Percentiles rank a stretch among this genome's conserved stretches.
phyloP scores from a whole-genome alignment of 2,329 filamentous ascomycete species.

The Curvularia hawaiiensis region DNA sequence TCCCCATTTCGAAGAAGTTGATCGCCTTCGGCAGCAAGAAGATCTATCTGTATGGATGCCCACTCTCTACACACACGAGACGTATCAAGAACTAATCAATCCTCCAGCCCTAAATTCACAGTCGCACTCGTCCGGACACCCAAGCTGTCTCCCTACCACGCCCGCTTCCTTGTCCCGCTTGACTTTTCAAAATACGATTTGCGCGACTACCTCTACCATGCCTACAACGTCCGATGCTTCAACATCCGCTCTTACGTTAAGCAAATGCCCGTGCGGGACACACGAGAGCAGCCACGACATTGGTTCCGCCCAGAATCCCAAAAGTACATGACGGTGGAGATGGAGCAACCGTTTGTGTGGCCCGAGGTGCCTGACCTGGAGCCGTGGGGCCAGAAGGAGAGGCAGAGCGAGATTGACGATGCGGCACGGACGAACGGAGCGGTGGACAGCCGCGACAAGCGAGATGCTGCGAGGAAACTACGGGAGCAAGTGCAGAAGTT shows the following conservation, averaged over 20 bases:
- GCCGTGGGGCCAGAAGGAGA: slow-evolving; percentile 51
- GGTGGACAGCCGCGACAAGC: slow-evolving; percentile 15
- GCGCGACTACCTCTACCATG: slow-evolving; percentile 89
- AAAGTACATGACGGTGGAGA: slow-evolving; percentile 95
- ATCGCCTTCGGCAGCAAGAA: slow-evolving; percentile 51
- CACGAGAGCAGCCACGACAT: slow-evolving; percentile 55
- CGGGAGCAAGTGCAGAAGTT: slow-evolving; percentile 35
- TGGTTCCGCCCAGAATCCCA: slow-evolving; percentile 73
- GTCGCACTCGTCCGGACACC: slow-evolving; percentile 78
- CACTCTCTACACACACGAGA: neutral
- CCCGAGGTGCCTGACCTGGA: slow-evolving; percentile 67
- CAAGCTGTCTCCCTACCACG: slow-evolving; percentile 76
- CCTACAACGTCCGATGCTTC: slow-evolving; percentile 74
- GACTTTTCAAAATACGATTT: slow-evolving; percentile 96
- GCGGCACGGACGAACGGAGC: slow-evolving; percentile 14
- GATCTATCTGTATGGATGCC: slow-evolving; percentile 52
- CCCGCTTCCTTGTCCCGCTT: slow-evolving; percentile 88
- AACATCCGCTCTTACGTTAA: slow-evolving; percentile 80
- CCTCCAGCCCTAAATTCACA: slow-evolving; percentile 75
- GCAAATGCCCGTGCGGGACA: slow-evolving; percentile 66
- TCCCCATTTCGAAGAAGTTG: slow-evolving; percentile 41
- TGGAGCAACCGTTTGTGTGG: slow-evolving; percentile 87
- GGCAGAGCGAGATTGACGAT: slow-evolving; percentile 42
- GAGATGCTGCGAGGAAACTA: slow-evolving; percentile 24
- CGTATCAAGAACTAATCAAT: slow-evolving; percentile 11